Conservation (phyloP, 352 stramenopile genomes). For the Pilasporangium apinafurcum region DNA sequence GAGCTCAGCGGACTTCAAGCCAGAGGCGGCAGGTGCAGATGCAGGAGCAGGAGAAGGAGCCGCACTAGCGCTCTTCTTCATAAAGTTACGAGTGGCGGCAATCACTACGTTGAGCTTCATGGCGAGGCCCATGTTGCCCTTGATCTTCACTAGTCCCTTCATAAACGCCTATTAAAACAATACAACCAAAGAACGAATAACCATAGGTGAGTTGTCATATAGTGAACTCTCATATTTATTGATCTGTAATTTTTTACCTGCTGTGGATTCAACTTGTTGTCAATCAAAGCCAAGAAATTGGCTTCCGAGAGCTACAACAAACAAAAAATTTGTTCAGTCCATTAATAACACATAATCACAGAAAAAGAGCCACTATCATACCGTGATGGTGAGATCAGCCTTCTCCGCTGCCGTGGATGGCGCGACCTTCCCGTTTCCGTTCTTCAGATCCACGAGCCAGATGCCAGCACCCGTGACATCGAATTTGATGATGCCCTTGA, state of each 20-base stretch:
- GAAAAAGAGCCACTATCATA: constrained; percentile 3
- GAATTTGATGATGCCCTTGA: constrained; percentile 81
- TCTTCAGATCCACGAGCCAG: constrained; percentile 81
- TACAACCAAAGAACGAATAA: not conserved
- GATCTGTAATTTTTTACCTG: too few species aligned
- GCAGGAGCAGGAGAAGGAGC: constrained; percentile 14
- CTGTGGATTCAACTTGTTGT: constrained; percentile 90
- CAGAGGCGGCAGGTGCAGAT: constrained; percentile 9
- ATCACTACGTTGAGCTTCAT: constrained; percentile 93
- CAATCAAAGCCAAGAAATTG: constrained; percentile 74
- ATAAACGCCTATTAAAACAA: constrained; percentile 69
- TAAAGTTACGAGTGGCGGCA: constrained; percentile 70
- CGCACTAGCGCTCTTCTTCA: constrained; percentile 43
- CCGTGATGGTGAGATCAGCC: constrained; percentile 70
- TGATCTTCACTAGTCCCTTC: constrained; percentile 93
- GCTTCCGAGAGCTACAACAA: constrained; percentile 44
- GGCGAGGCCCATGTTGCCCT: constrained; percentile 92
- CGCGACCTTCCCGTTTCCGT: constrained; percentile 57
- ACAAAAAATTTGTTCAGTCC: not conserved
- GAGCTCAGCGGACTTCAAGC: constrained; percentile 60
- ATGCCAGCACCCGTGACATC: constrained; percentile 55
- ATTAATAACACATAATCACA: not conserved
- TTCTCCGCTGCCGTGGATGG: constrained; percentile 38
- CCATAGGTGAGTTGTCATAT: not conserved
- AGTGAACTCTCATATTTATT: not conserved